Evolutionary conservation across 139 green algal species (phyloP).

Genomic region (Tetradesmus obliquus): DNA sequence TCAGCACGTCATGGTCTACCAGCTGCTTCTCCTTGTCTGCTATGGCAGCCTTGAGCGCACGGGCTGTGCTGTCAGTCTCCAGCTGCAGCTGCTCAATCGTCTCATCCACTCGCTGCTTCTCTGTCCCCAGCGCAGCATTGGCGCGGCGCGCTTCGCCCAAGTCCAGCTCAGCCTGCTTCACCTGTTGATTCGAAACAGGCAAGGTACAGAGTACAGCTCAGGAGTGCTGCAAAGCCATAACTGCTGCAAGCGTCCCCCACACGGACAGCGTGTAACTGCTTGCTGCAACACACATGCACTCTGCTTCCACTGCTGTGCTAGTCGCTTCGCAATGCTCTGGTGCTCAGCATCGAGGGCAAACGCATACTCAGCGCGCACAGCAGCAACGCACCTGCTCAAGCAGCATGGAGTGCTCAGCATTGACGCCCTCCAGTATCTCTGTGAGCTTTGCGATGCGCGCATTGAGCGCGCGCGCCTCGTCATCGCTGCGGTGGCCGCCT

Average conservation of each 20-base stretch:
- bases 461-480: constrained; percentile 84
- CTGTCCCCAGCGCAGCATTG: constrained; percentile 34
- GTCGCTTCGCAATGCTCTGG: neutral
- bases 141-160: constrained; percentile 60
- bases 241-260: neutral
- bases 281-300: neutral
- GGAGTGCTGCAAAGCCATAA: neutral
- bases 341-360: neutral
- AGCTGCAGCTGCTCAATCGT: constrained; percentile 73
- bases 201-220: neutral
- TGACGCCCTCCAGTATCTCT: constrained; percentile 64
- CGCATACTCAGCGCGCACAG: too few species aligned
- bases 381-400: constrained; percentile 57
- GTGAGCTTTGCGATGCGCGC: constrained; percentile 74
- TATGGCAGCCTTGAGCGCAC: constrained; percentile 46
- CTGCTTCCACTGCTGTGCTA: neutral
- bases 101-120: constrained; percentile 63
- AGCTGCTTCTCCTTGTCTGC: constrained; percentile 83
- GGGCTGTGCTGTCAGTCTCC: constrained; percentile 65
- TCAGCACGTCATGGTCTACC: constrained; percentile 86
- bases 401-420: constrained; percentile 79
- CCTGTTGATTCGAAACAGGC: constrained; percentile 26
- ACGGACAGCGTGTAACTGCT: neutral
- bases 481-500: constrained; percentile 77
- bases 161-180: constrained; percentile 83